Conservation (phyloP, 768 basidiomycete species). For the Panellus pusillus region DNA sequence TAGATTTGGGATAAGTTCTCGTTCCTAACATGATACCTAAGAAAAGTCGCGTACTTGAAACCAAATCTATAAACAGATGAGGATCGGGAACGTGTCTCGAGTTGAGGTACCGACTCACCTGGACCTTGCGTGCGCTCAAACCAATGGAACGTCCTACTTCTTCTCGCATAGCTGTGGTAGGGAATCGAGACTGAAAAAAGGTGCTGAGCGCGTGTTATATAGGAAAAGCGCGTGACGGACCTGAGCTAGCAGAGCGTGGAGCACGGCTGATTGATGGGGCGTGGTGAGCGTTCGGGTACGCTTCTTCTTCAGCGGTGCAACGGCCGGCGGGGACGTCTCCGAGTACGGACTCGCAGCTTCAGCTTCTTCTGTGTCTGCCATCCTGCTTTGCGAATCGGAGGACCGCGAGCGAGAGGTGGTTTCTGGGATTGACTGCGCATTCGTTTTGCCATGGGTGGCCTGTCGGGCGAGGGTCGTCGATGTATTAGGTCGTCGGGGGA, state of each 20-base stretch:
- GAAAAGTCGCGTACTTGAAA: slow-evolving; percentile 60
- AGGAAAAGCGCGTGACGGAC: slow-evolving; percentile 39
- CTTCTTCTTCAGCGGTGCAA: slow-evolving; percentile 69
- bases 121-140: slow-evolving; percentile 87
- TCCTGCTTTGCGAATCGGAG: slow-evolving; percentile 53
- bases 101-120: slow-evolving; percentile 51
- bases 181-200: slow-evolving; percentile 72
- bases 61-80: slow-evolving; percentile 63
- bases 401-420: slow-evolving; percentile 40
- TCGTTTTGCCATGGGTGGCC: slow-evolving; percentile 45
- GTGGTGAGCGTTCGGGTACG: slow-evolving; percentile 84
- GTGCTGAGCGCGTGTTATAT: slow-evolving; percentile 14
- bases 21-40: slow-evolving; percentile 4
- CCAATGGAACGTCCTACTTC: slow-evolving; percentile 86
- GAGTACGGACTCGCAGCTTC: slow-evolving; percentile 42
- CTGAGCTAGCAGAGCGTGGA: slow-evolving; percentile 84
- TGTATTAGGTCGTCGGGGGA: slow-evolving; percentile 24
- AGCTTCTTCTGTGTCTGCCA: slow-evolving; percentile 62
- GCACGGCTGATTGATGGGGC: slow-evolving; percentile 84
- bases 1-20: slow-evolving; percentile 32
- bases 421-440: slow-evolving; percentile 38
- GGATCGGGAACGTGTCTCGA: slow-evolving; percentile 14
- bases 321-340: slow-evolving; percentile 35
- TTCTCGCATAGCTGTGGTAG: slow-evolving; percentile 84
- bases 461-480: slow-evolving; percentile 29